Evolutionary conservation across 1,139 yeast genomes (phyloP), one percentile per base, ranked within the genome.

Genomic region (Diutina mesorugosa): DNA sequence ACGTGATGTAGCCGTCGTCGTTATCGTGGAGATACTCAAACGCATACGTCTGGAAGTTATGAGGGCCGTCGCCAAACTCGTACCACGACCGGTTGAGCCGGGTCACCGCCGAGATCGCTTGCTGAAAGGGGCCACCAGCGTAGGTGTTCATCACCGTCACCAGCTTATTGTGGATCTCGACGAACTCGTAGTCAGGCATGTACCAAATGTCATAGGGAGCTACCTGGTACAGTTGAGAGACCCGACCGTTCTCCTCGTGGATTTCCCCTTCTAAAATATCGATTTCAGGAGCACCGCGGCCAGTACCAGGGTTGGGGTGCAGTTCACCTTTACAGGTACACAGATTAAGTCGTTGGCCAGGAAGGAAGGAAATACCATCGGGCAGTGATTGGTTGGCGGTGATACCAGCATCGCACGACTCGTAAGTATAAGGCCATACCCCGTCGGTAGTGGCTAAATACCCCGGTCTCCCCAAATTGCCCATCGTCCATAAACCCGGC

Each of bases 401-500:
- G 59, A 88, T 88, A 60, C 96, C 96, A 5, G 88, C 88, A 74
- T 89, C 96, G 72, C 96, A 89, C 26, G 80, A 70, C 48, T 83
- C 82, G 66, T 89, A 89, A 14, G 90, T 76, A 65, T 88, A 89
- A 2, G 96, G 96, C 96, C 96, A 89, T n/a, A 87, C 85, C 52
- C 96, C 96, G 53, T 87, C 93, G 3, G 95, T 80, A 8, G 89
- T 70, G 3, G 91, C 90, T 66, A 82, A 67, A 67, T 79, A 88
- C 9, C 96, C 96, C 0, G 96, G 90, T 62, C 96, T 78, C 32
- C 87, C 96, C 58, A 89, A 72, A 64, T 89, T 89, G 55, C 96
- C 96, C 78, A 89, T 76, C 1, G 93, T 78, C 96, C 96, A 89
- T 57, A 87, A 67, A 71, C 95, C 96, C 0, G 96, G 96, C 96